Evolutionary conservation across 306 rosid genomes (phyloP), one percentile per base, ranked within the genome.

Genomic region (Hippophae tibetana): DNA sequence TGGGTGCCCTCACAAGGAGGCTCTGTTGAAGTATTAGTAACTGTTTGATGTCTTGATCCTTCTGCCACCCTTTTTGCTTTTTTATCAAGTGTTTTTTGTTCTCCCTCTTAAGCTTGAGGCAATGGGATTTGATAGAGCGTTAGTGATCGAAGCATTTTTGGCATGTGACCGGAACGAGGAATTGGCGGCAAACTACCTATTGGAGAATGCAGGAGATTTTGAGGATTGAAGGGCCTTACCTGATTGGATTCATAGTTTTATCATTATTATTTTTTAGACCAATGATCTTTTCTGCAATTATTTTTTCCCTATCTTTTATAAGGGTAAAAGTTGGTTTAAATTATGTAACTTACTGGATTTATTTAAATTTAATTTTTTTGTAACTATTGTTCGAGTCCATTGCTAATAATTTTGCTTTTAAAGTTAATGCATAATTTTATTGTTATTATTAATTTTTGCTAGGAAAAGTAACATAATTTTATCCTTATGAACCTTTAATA

Each of bases 91-190:
- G 61, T 49, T 57, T 58, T 56, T 58, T 12, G 66, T 51, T 46
- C 23, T 44, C 52, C 43, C 23, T 62, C 9, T 56, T 26, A 70
- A 90, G 99, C 99, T 92, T 1, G 96, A 88, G 76, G 95, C 89
- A 10, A 80, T 92, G 99, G 99, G 99, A 80, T 92, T 92, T 61
- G 99, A 88, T 63, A 80, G 96, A 82, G 95, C 95, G 46, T 74
- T 70, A 2, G 98, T 87, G 57, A 92, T 92, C 2, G 99, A 92
- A 74, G 99, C 99, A 44, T 92, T 85, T 81, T 84, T 92, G 82
- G 96, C 99, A 6, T 85, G 99, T 18, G 96, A 92, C 68, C 96
- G 90, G 45, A 87, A 88, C 9, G 99, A 92, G 72, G 93, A 92
- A 75, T 65, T 92, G 81, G 96, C 99, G 4, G 99, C 99, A 58